phyloP scores from a whole-genome alignment of 768 basidiomycete species.

The Termitomyces sp. region DNA sequence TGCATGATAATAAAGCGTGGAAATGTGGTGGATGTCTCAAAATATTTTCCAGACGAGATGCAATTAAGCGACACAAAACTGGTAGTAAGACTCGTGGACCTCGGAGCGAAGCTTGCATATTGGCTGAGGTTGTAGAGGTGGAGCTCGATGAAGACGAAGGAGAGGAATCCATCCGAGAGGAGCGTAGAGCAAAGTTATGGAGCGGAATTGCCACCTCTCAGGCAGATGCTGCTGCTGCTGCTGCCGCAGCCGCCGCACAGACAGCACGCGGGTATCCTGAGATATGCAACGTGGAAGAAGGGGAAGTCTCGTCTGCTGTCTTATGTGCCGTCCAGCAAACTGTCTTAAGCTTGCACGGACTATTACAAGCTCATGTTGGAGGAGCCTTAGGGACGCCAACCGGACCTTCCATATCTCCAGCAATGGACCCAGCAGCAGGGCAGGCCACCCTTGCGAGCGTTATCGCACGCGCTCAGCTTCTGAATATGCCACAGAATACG shows the following conservation, averaged over 20 bases:
- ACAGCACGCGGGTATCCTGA: slow-evolving; percentile 16
- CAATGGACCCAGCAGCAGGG: slow-evolving; percentile 42
- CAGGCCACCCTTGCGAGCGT: slow-evolving; percentile 69
- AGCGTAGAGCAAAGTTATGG: slow-evolving; percentile 61
- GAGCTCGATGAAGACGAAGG: slow-evolving; percentile 37
- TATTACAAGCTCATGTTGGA: slow-evolving; percentile 54
- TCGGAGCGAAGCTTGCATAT: slow-evolving; percentile 46
- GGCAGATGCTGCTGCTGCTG: slow-evolving; percentile 15
- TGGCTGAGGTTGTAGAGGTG: slow-evolving; percentile 58
- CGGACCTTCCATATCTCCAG: slow-evolving; percentile 21
- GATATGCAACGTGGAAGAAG: slow-evolving; percentile 44
- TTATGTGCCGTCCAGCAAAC: slow-evolving; percentile 45
- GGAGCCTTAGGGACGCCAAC: slow-evolving; percentile 42
- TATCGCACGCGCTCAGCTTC: slow-evolving; percentile 64
- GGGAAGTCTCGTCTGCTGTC: slow-evolving; percentile 47
- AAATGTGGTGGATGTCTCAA: slow-evolving; percentile 71
- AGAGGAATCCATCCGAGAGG: slow-evolving; percentile 45
- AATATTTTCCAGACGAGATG: slow-evolving; percentile 71
- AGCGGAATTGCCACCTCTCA: slow-evolving; percentile 47
- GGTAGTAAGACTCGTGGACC: slow-evolving; percentile 45
- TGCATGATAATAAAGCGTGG: slow-evolving; percentile 71
- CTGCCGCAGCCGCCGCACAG: slow-evolving; percentile 14
- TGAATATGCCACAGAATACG: slow-evolving; percentile 25
- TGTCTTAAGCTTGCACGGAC: slow-evolving; percentile 48
- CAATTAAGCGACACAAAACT: slow-evolving; percentile 74